These are phyloP conservation scores for Candida parachauliodes DNA, from an alignment of 805 yeast genomes.

Conservation along the genomic window DNA sequence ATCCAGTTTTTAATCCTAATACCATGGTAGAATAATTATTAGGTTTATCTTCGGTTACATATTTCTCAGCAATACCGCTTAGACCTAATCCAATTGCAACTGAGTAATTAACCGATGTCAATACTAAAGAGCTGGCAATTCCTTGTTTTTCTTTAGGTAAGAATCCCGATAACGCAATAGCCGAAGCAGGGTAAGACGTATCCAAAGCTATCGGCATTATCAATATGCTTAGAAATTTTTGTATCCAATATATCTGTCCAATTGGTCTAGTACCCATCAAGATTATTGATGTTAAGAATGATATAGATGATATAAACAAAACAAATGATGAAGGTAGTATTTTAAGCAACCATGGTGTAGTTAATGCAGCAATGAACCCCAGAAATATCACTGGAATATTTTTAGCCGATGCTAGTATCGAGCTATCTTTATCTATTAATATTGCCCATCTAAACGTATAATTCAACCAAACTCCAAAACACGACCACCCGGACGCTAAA, in stretches of 20 bases:
- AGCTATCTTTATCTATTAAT: slow-evolving; percentile 42
- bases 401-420: slow-evolving; percentile 27
- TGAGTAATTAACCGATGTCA: slow-evolving; percentile 69
- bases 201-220: slow-evolving; percentile 73
- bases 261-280: slow-evolving; percentile 55
- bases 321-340: slow-evolving; percentile 47
- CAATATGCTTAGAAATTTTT: slow-evolving; percentile 51
- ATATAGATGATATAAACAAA: slow-evolving; percentile 48
- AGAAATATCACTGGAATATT: slow-evolving; percentile 31
- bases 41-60: slow-evolving; percentile 18
- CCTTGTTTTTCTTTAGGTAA: slow-evolving; percentile 69
- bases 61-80: slow-evolving; percentile 32
- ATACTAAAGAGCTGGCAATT: slow-evolving; percentile 69
- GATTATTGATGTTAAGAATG: slow-evolving; percentile 49
- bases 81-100: slow-evolving; percentile 37
- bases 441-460: slow-evolving; percentile 54
- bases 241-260: slow-evolving; percentile 57
- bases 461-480: slow-evolving; percentile 68
- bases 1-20: slow-evolving; percentile 23
- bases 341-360: slow-evolving; percentile 44
- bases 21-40: slow-evolving; percentile 15
- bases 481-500: slow-evolving; percentile 68
- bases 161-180: slow-evolving; percentile 53
- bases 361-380: slow-evolving; percentile 53
- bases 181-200: slow-evolving; percentile 71